Evolutionary conservation across 768 basidiomycete genomes (phyloP), one percentile per base, ranked within the genome.

Genomic region (Macrolepiota albuminosa): DNA sequence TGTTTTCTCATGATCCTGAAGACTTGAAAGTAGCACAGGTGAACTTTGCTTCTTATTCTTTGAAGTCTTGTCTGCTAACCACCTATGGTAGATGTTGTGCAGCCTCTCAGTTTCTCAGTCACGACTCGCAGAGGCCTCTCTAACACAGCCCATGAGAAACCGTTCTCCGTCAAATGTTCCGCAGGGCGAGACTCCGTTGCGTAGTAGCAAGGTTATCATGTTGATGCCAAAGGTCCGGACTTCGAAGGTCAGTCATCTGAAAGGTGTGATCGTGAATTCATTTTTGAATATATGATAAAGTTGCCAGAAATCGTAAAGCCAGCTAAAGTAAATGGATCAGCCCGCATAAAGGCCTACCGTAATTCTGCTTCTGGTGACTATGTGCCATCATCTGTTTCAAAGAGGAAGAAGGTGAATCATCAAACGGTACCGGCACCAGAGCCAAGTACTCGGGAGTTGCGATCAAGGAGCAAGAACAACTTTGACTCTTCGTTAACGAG

Each of bases 21-120:
- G 84, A 87, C 55, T 63, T 87, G 56, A 76, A 73, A 57, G 81
- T 81, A 10, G 88, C 88, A 39, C 79, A 88, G 78, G 88, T 82
- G 40, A 58, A 48, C 33, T 54, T 29, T 11, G 14, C 33, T 21
- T 6, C 54, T 11, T 26, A 1, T 42, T 10, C 10, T 29, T 29
- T 42, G 18, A 21, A 26, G 49, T 33, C 24, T 39, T 31, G 26
- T 37, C 9, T n/a, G 14, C 51, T 54, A 31, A 64, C 48, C 48
- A 39, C 33, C 40, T 39, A 34, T 51, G 34, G n/a, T 60, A 81
- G 79, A 66, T 78, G 61, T 63, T 81, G 18, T 81, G 75, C 62
- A 73, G 71, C 60, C 67, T 81, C 50, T 75, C 68, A 53, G 59
- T 66, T 50, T 63, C 51, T 16, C 65, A 57, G 64, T 61, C 62